Evolutionary conservation across 768 basidiomycete genomes (phyloP), one percentile per base, ranked within the genome.

Genomic region (Rossbeevera mucosa): DNA sequence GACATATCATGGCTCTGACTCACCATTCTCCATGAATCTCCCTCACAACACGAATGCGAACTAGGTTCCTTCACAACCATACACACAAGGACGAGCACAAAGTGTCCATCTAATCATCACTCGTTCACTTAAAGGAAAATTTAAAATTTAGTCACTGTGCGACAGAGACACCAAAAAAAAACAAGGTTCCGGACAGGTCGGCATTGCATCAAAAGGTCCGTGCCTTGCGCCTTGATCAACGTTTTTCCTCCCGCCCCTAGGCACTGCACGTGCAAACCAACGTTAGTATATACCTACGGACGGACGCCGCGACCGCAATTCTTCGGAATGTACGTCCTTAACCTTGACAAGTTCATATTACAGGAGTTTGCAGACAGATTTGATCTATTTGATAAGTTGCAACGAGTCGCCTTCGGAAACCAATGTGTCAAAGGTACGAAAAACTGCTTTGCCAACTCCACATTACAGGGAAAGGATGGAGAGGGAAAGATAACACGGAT

Each of bases 121-220:
- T 5, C 2, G 18, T 38, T 38, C 36, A 38, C 9, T 6, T 18
- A 38, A 18, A 18, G 18, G 18, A 38, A 18, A 29, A 1, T 12
- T 29, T 29, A 13, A 29, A 18, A 5, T 18, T 38, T 12, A 38
- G 36, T 30, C 30, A 30, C 30, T 13, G 9, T 18, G 36, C 33
- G 9, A 18, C 9, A 18, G 18, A 38, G 13, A 41, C 36, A 36
- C 11, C 44, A 14, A 26, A 48, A 18, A 30, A 42, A 57, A 65
- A 59, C 63, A 67, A 67, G 65, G 64, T 65, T 65, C 64, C 65
- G 64, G 50, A 47, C 41, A 40, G 13, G 45, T 54, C 64, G 64
- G 59, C 38, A 60, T 64, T 38, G 36, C 18, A 18, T 38, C 28
- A 28, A 28, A 9, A 11, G 11, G 36, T 5, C 2, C 18, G 36